phyloP scores from a whole-genome alignment of 108 stramenopile genomes.

The Fragilaria crotonensis region DNA sequence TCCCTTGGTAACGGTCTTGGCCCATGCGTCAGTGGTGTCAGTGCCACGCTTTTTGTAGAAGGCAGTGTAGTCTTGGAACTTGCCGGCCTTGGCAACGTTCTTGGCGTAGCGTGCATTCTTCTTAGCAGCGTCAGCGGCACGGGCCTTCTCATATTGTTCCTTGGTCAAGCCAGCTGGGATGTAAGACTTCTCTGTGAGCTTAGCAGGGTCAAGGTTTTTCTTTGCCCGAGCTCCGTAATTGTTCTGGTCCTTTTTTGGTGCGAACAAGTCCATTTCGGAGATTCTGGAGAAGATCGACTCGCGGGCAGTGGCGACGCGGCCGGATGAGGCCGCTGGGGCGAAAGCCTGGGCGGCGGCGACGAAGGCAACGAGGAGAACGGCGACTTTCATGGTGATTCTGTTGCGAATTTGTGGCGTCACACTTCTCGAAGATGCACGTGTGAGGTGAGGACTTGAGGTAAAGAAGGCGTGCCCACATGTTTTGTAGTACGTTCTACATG shows the following conservation, averaged over 20 bases:
- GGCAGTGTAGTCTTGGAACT: slow-evolving; percentile 52
- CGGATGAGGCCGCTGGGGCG: slow-evolving; percentile 18
- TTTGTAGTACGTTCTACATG: too few relatives aligned
- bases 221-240: slow-evolving; percentile 51
- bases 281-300: slow-evolving; percentile 9
- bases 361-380: slow-evolving; percentile 14
- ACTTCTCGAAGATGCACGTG: too few relatives aligned
- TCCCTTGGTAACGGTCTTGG: slow-evolving; percentile 35
- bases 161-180: slow-evolving; percentile 49
- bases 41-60: slow-evolving; percentile 65
- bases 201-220: slow-evolving; percentile 47
- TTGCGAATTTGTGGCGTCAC: too few relatives aligned
- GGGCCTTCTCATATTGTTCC: slow-evolving; percentile 39
- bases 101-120: slow-evolving; percentile 44
- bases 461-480: too few relatives aligned
- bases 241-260: slow-evolving; percentile 43
- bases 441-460: too few relatives aligned
- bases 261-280: slow-evolving; percentile 51
- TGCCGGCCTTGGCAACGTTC: slow-evolving; percentile 60
- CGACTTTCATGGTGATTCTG: too few relatives aligned
- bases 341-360: slow-evolving; percentile 23
- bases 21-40: slow-evolving; percentile 31
- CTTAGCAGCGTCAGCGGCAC: slow-evolving; percentile 33
- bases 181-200: slow-evolving; percentile 40
- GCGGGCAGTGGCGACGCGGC: slow-evolving; percentile 11